Evolutionary conservation across 1,284 basidiomycete species (phyloP), one percentile per base, ranked within the genome.

Genomic region (Heterobasidion annosum): DNA sequence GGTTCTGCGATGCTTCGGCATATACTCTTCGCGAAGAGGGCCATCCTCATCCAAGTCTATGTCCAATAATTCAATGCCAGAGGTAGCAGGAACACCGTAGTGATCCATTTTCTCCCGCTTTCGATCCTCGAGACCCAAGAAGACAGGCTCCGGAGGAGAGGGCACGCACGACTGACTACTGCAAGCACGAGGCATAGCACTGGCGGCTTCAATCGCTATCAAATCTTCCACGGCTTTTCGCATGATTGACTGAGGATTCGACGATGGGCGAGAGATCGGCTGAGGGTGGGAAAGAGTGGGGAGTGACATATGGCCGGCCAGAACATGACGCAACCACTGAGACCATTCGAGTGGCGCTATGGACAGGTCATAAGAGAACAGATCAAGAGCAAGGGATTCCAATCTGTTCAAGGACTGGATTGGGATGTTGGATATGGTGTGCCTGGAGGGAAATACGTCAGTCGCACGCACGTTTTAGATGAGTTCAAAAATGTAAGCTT

Each of bases 31-130:
- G 53, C 87, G 73, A 50, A 91, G 71, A 33, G 88, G 88, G 6
- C 88, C 88, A 64, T 89, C 86, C 63, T 88, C 85, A 61, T 91
- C 88, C 47, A 91, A 71, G 67, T 91, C 82, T 52, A 91, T 85
- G 60, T 88, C 85, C 52, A 80, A 64, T 1, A 76, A 73, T 55
- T 84, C 82, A 48, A 72, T 62, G 18, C 64, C 45, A 0, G 58
- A 40, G 16, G 68, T 72, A 53, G 63, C 58, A 18, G 68, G 66
- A 7, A 68, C 63, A 53, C 70, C 63, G 52, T 77, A 71, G 54
- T 70, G 70, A 51, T 77, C 75, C 19, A 72, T 54, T 54, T 72
- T 74, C 54, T 82, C 81, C 57, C 69, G 71, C 59, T 76, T 76
- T 54, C 80, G 73, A 54, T 84, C 80, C 53, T 86, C 84, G 33